Evolutionary conservation across 2,329 filamentous ascomycete genomes (phyloP), one percentile per base, ranked within the genome.

Genomic region (Lecanicillium sp.): DNA sequence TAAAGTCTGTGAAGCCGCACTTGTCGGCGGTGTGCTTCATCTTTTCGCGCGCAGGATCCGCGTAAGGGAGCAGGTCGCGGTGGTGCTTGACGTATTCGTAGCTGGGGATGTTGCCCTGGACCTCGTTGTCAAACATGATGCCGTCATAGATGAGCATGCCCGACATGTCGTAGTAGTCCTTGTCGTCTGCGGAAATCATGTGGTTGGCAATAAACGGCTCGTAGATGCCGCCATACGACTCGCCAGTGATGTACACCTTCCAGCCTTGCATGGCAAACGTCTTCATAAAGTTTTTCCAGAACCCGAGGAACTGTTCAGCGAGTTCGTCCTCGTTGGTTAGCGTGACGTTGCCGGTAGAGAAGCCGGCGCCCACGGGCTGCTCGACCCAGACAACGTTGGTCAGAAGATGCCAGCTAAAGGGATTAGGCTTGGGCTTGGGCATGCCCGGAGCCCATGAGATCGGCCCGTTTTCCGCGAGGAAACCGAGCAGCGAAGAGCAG

Each of bases 311-410:
- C 48, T 86, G 73, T 18, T 63, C 59, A 0, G 80, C 79, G 3
- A 80, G 67, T 47, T 85, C 80, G 29, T 73, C 68, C 45, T 84
- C 75, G 48, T 72, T 74, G 4, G 66, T 76, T 9, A 81, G 81
- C 0, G 72, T 83, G 4, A 77, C 67, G 1, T 61, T 73, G 12
- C 83, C 83, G 25, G 75, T 70, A 0, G 78, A 74, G 55, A 84
- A 89, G 12, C 84, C 84, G 0, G 82, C 83, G 20, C 70, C 70
- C 9, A 77, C 62, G 5, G 77, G 79, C 53, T 85, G 80, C 50
- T 85, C 83, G 8, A 84, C 70, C 75, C 79, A 92, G 33, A 92
- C 64, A 51, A 89, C 74, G 56, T 89, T 87, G 38, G 83, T 84
- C 27, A 90, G 59, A 36, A 82, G 82, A 43, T 75, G 75, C 83